phyloP scores from a whole-genome alignment of 495 filamentous ascomycete genomes.

The Aspergillus taichungensis region DNA sequence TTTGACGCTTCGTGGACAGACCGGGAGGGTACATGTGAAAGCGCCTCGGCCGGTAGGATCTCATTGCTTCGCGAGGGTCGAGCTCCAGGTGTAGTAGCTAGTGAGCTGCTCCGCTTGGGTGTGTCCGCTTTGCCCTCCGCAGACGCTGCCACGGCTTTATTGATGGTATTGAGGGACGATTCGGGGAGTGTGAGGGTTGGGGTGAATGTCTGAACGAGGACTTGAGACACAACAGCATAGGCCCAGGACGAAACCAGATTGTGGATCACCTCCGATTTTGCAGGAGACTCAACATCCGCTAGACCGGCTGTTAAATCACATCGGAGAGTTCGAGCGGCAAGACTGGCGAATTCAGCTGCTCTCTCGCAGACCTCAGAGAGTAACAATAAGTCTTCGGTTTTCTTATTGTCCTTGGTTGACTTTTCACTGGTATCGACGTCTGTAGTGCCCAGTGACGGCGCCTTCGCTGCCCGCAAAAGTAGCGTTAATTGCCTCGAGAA shows the following conservation, averaged over 20 bases:
- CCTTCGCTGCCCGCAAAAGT: constrained; percentile 73
- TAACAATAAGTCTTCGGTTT: constrained; percentile 64
- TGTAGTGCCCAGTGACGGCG: constrained; percentile 23
- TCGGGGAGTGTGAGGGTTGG: constrained; percentile 57
- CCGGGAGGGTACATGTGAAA: constrained; percentile 14
- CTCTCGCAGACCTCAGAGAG: constrained; percentile 74
- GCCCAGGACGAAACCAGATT: constrained; percentile 81
- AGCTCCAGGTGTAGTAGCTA: constrained; percentile 16
- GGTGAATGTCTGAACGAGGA: constrained; percentile 67
- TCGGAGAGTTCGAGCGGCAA: constrained; percentile 66
- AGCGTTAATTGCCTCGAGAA: constrained; percentile 83
- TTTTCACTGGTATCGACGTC: constrained; percentile 11
- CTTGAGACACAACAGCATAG: constrained; percentile 68
- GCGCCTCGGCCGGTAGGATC: constrained; percentile 15
- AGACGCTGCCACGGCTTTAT: constrained; percentile 19
- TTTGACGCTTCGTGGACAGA: constrained; percentile 23
- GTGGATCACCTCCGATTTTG: constrained; percentile 52
- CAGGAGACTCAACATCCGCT: constrained; percentile 23
- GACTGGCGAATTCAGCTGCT: constrained; percentile 70
- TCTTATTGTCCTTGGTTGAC: constrained; percentile 26
- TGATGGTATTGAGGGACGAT: constrained; percentile 37
- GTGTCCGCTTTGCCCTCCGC: constrained; percentile 38
- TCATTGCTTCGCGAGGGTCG: constrained; percentile 26
- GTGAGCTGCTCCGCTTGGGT: constrained; percentile 38
- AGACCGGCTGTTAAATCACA: constrained; percentile 51